Evolutionary conservation across 2,329 filamentous ascomycete species (phyloP).

Genomic region (Venturia effusa): DNA sequence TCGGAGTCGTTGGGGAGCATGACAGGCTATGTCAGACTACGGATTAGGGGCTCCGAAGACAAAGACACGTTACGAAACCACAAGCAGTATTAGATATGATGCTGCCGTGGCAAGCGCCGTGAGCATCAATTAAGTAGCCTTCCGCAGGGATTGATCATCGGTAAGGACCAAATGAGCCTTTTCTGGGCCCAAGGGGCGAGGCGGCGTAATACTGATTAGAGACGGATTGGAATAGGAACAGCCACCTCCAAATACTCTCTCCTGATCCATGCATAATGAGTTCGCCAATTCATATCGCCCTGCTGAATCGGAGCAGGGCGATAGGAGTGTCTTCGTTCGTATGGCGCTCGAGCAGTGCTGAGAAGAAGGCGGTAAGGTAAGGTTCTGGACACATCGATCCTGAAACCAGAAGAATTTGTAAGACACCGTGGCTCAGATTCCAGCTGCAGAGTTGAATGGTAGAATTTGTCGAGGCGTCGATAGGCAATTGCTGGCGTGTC

Average conservation of each 20-base stretch:
- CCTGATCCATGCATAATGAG: background rate
- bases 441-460: background rate
- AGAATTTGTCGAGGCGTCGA: background rate
- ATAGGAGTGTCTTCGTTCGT: background rate
- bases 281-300: background rate
- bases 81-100: background rate
- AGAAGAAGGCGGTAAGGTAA: background rate
- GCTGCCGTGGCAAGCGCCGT: background rate
- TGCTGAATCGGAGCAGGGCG: background rate
- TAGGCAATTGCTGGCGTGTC: background rate
- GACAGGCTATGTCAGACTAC: background rate
- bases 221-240: background rate
- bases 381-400: background rate
- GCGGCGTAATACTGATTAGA: background rate
- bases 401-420: background rate
- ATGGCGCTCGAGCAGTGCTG: background rate
- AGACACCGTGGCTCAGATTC: background rate
- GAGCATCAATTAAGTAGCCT: background rate
- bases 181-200: constrained; percentile 2
- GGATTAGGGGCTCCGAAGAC: background rate
- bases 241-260: background rate
- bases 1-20: background rate
- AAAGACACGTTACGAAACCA: background rate
- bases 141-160: background rate
- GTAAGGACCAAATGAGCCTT: background rate